Percentiles rank a stretch among this genome's conserved stretches.
Evolutionary conservation across 31 red algal species (phyloP).

Genomic region (Endocladia muricata): DNA sequence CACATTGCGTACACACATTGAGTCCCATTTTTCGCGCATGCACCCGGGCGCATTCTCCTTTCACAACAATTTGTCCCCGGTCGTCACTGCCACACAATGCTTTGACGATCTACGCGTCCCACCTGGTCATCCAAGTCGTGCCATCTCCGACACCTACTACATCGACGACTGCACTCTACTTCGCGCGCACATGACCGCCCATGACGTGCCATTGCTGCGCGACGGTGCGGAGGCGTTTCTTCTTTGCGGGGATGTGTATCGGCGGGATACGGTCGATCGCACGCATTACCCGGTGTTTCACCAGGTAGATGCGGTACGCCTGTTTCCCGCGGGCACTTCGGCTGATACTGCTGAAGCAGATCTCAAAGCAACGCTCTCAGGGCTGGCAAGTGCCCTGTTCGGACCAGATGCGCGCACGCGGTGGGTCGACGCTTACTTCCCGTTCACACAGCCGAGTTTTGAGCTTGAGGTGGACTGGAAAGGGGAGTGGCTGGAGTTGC

Average conservation of each 20-base stretch:
- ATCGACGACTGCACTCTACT: conserved; percentile 61
- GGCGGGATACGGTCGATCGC: conserved; percentile 88
- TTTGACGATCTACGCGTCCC: conserved; percentile 91
- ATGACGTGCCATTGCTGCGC: conserved; percentile 62
- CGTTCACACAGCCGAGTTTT: conserved; percentile 82
- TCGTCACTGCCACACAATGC: conserved; percentile 60
- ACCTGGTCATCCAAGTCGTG: conserved; percentile 61
- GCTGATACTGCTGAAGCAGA: conserved; percentile 34
- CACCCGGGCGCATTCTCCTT: conserved; percentile 17
- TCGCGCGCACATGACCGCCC: conserved; percentile 97
- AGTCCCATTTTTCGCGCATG: conserved; percentile 26
- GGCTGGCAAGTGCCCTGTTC: conserved; percentile 73
- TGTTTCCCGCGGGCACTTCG: conserved; percentile 36
- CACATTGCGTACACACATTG: conserved; percentile 49
- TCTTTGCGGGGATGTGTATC: conserved; percentile 89
- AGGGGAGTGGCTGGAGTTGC: conserved; percentile 89
- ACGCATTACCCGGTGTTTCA: conserved; percentile 98
- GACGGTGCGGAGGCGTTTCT: conserved; percentile 59
- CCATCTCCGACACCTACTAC: conserved; percentile 96
- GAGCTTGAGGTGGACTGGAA: conserved; percentile 89
- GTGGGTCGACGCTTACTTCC: conserved; percentile 90
- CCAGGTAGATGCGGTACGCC: conserved; percentile 81
- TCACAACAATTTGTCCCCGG: conserved; percentile 41
- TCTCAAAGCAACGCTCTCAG: conserved; percentile 40
- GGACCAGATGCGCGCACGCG: conserved; percentile 44